Conservation (phyloP, 2,329 filamentous ascomycete species). For the Exophiala alcalophila region DNA sequence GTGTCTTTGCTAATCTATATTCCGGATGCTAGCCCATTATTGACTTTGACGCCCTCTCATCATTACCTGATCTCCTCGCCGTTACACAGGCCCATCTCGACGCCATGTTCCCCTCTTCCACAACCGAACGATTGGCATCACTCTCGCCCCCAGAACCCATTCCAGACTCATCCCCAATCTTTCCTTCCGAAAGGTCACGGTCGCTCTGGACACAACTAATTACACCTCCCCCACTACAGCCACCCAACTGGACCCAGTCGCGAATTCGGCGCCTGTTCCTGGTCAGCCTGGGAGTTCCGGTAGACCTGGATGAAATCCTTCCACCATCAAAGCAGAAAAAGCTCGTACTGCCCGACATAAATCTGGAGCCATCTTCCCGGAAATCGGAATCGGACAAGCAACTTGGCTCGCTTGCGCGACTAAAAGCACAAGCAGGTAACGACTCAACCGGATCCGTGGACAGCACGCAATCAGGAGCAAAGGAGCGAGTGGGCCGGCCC, state of each 20-base stretch:
- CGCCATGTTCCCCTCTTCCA: constrained; percentile 44
- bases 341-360: constrained; percentile 81
- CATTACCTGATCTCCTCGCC: constrained; percentile 41
- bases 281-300: constrained; percentile 90
- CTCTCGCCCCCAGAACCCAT: constrained; percentile 41
- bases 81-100: constrained; percentile 42
- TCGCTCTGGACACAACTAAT: constrained; percentile 97
- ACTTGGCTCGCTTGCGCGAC: constrained; percentile 37
- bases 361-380: constrained; percentile 52
- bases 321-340: constrained; percentile 98
- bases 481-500: constrained; percentile 35
- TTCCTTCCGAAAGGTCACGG: constrained; percentile 79
- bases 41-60: constrained; percentile 56
- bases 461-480: constrained; percentile 33
- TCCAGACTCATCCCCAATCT: constrained; percentile 55
- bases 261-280: constrained; percentile 92
- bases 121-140: constrained; percentile 33
- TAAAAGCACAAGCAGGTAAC: constrained; percentile 36
- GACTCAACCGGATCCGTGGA: constrained; percentile 34
- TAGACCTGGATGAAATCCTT: constrained; percentile 95
- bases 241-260: constrained; percentile 96
- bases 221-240: constrained; percentile 87
- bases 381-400: constrained; percentile 58
- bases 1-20: constrained; percentile 8
- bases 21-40: constrained; percentile 31